These are phyloP conservation scores for Dissophora ornata DNA, from an alignment of 192 early-diverging fungal species.

Conservation along the genomic window DNA sequence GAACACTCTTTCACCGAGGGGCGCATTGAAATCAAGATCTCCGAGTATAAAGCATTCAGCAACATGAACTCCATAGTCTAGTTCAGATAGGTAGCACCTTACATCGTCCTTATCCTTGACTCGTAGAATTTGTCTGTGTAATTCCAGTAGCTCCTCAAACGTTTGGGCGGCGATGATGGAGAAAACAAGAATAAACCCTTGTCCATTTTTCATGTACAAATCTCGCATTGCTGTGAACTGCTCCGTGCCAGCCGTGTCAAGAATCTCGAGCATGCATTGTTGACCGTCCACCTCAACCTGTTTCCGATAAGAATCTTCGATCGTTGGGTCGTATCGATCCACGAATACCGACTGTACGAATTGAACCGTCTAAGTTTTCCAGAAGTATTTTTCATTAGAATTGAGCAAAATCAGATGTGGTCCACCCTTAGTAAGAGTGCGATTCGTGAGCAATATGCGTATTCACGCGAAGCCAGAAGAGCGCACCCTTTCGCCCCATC, in stretches of 20 bases:
- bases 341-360: conserved; percentile 94
- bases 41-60: too few species aligned
- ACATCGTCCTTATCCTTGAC: conserved; percentile 82
- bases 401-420: neutral
- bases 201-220: conserved; percentile 92
- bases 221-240: conserved; percentile 78
- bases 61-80: too few species aligned
- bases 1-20: too few species aligned
- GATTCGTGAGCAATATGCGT: too few species aligned
- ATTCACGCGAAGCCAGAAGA: too few species aligned
- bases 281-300: conserved; percentile 86
- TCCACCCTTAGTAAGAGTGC: too few species aligned
- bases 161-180: conserved; percentile 78
- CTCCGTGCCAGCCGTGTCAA: conserved; percentile 90
- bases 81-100: conserved; percentile 14
- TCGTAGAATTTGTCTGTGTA: conserved; percentile 79
- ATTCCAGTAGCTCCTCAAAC: conserved; percentile 81
- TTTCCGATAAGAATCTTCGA: conserved; percentile 92
- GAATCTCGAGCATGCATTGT: conserved; percentile 85
- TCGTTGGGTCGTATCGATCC: conserved; percentile 95
- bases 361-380: conserved; percentile 73
- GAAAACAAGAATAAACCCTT: conserved; percentile 91
- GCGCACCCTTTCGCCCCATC: too few species aligned
- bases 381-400: too few species aligned
- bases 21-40: too few species aligned